Base-by-base conservation (phyloP, 345 rosid species). In the Populus tremula region DNA sequence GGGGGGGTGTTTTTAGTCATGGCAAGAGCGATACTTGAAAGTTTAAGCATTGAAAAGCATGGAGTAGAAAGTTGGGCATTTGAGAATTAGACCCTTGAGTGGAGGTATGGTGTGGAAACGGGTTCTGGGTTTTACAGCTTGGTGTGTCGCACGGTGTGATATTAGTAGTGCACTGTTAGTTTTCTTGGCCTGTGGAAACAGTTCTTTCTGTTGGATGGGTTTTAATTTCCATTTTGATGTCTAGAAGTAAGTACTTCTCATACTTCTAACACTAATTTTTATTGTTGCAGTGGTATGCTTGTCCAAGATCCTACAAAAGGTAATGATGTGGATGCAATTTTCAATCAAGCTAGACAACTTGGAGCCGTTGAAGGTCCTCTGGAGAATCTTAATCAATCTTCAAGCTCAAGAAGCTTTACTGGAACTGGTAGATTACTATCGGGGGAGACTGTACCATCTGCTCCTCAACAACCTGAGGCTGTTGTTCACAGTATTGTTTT, bases 321-420 rank as follows among this genome's bases (percentile, higher is more conserved):
- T 59, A 87, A 89, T 82, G 94, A 91, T 82, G 98, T 93, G 67
- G 98, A 94, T 86, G 93, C 90, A n/a, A 90, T 94, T 75, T 91
- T 94, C 80, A 91, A 91, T 77, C 94, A 89, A 88, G 98, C 98
- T 72, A 90, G 95, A 82, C 88, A 94, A 70, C 72, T 91, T 79
- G 98, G 98, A 74, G 97, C 98, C 31, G 91, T 91, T 47, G 98
- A 93, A 88, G 92, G 95, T 73, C 96, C 95, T 61, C 76, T 86
- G 8, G 98, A 94, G 61, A 78, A 82, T 20, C 85, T 79, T 36
- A 87, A 50, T 69, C 92, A 96, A 69, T 86, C 92, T 54, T 88
- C 98, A n/a, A 93, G 91, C 79, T 91, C 98, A 21, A 87, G 86
- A 76, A 91, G 93, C 81, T 94, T 94, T 69, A 83, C 91, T 61